phyloP scores from a whole-genome alignment of 305 asterid species.

The Solanum hybrid region DNA sequence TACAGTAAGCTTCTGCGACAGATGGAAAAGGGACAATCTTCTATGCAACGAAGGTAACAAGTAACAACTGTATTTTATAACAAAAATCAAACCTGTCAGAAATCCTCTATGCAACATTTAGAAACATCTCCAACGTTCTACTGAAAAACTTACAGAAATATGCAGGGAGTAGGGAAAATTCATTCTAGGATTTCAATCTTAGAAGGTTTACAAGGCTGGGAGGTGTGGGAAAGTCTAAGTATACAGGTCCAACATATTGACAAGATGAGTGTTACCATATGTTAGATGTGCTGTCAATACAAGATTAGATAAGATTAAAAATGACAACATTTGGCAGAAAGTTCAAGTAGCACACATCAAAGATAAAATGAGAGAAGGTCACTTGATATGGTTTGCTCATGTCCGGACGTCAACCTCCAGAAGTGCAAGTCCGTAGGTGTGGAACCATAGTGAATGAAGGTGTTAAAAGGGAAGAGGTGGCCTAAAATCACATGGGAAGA shows the following conservation, averaged over 20 bases:
- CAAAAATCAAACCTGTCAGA: background rate
- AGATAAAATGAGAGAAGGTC: background rate
- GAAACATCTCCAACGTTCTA: background rate
- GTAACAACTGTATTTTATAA: background rate
- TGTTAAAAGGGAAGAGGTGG: background rate
- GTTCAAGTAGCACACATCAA: background rate
- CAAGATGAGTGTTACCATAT: background rate
- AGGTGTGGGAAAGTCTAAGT: background rate
- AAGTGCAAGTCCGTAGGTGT: background rate
- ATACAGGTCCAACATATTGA: background rate
- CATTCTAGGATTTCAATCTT: background rate
- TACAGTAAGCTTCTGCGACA: background rate
- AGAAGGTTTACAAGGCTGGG: background rate
- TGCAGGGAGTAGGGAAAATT: background rate
- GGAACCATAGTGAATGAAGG: background rate
- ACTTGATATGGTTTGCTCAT: background rate
- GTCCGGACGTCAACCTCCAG: background rate
- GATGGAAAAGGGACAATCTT: background rate
- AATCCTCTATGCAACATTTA: background rate
- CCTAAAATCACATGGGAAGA: background rate
- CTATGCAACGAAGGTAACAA: background rate
- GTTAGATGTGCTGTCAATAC: background rate
- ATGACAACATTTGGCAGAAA: background rate
- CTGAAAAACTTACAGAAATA: background rate
- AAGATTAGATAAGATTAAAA: background rate